Conservation (phyloP, 805 yeast genomes). For the Kuraishia ogatae region DNA sequence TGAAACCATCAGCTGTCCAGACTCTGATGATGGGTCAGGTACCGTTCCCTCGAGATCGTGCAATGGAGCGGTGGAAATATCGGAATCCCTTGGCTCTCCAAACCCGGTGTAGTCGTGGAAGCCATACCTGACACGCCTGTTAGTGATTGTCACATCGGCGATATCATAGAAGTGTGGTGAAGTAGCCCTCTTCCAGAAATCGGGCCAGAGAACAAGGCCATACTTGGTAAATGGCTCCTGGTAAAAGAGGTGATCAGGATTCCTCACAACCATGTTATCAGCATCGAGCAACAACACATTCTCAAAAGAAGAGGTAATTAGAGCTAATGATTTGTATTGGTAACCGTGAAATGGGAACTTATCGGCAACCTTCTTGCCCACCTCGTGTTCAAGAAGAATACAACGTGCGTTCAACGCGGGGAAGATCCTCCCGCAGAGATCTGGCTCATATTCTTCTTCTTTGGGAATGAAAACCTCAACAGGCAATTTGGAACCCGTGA, state of each 20-base stretch:
- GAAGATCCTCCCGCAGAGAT: conserved; percentile 51
- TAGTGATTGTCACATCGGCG: conserved; percentile 35
- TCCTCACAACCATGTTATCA: conserved; percentile 59
- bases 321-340: conserved; percentile 59
- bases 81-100: conserved; percentile 12
- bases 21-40: conserved; percentile 57
- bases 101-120: conserved; percentile 27
- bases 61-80: conserved; percentile 22
- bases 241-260: conserved; percentile 49
- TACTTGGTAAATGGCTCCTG: conserved; percentile 43
- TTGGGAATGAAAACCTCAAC: conserved; percentile 77
- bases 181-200: conserved; percentile 48
- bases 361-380: conserved; percentile 16
- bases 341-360: conserved; percentile 45
- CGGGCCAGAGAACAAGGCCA: conserved; percentile 41
- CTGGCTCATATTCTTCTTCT: conserved; percentile 58
- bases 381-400: conserved; percentile 39
- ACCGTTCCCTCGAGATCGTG: conserved; percentile 55
- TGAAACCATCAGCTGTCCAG: conserved; percentile 55
- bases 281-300: conserved; percentile 63
- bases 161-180: conserved; percentile 38
- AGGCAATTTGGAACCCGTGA: conserved; percentile 58
- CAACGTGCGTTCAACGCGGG: conserved; percentile 59
- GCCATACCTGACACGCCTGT: conserved; percentile 26
- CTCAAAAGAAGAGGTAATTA: conserved; percentile 61